A percentile compares a stretch with the other conserved stretches of the same genome.
Evolutionary conservation across 1,284 basidiomycete species (phyloP).

Genomic region (Ustilago sp.): DNA sequence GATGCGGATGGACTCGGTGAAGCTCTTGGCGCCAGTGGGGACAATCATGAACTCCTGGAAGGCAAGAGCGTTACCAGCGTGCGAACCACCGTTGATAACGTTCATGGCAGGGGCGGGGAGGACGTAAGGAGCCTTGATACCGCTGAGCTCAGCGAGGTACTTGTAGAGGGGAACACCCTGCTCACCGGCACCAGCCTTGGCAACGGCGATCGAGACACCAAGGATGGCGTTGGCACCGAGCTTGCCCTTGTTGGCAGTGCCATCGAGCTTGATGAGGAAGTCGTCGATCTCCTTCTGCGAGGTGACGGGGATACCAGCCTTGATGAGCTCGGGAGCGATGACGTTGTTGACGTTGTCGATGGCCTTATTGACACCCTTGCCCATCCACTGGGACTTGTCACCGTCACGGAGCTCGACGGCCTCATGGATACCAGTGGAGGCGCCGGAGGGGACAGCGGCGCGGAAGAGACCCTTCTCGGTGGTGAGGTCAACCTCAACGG

Average conservation of each 20-base stretch:
- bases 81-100: constrained; percentile 99
- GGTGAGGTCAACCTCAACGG: constrained; percentile 68
- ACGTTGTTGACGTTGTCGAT: constrained; percentile 92
- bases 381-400: constrained; percentile 91
- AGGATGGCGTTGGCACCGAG: constrained; percentile 99
- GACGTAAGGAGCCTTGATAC: constrained; percentile 87
- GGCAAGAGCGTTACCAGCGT: constrained; percentile 97
- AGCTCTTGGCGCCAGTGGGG: constrained; percentile 96
- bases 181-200: constrained; percentile 84
- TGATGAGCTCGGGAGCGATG: constrained; percentile 90
- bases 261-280: constrained; percentile 98
- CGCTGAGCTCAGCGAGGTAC: constrained; percentile 94
- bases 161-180: constrained; percentile 90
- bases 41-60: constrained; percentile 94
- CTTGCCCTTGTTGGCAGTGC: constrained; percentile 98
- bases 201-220: constrained; percentile 95
- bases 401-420: constrained; percentile 98
- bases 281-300: constrained; percentile 97
- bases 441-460: constrained; percentile 95
- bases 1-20: constrained; percentile 98
- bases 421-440: constrained; percentile 97
- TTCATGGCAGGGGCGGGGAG: constrained; percentile 84
- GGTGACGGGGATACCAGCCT: constrained; percentile 86
- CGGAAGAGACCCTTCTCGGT: constrained; percentile 82
- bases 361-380: constrained; percentile 90